Base-by-base conservation (phyloP, 202 grass and related monocot species). In the Zoysia matrella region DNA sequence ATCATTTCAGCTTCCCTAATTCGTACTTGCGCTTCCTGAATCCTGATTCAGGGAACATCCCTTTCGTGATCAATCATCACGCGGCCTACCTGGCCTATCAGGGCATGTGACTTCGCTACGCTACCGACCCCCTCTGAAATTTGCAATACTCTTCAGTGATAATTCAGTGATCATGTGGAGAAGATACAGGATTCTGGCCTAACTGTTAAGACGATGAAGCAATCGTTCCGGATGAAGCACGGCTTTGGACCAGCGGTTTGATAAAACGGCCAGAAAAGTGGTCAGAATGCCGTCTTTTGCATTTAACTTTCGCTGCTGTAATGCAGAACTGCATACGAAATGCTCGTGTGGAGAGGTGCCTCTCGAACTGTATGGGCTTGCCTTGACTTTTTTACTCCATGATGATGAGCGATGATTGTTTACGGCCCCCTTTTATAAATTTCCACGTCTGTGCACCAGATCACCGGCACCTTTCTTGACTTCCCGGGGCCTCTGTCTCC, bases 1-100 rank as follows among this genome's bases (percentile, higher is more conserved):
- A 6, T 58, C 11, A 11, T 12, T 3, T 40, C 58, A 40, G 22
- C 5, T 4, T 52, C 22, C 47, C 11, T 14, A 65, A 14, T 71
- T 8, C 61, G 46, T 62, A 6, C 5, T n/a, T 18, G 41, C 30
- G 30, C 30, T 36, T 36, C 30, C 30, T 36, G 30, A 36, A 36
- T 36, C 30, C 30, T 36, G 30, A 36, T 36, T 36, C 30, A 36
- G 30, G 30, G 30, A 36, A 1, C 44, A 70, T 57, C 63, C 62
- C 7, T 55, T 69, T 77, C 65, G 2, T n/a, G 58, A 7, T 70
- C 45, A 60, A 73, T 78, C 67, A 41, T 78, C 2, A 68, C 67
- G 3, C 0, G 46, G 18, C 45, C 30, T 36, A 36, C 30, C 30
- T 36, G 30, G 30, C 30, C 30, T 36, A 36, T 36, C 30, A 36